Evolutionary conservation across 352 stramenopile species (phyloP), one percentile per base, ranked within the genome.

Genomic region (Globisporangium solare): DNA sequence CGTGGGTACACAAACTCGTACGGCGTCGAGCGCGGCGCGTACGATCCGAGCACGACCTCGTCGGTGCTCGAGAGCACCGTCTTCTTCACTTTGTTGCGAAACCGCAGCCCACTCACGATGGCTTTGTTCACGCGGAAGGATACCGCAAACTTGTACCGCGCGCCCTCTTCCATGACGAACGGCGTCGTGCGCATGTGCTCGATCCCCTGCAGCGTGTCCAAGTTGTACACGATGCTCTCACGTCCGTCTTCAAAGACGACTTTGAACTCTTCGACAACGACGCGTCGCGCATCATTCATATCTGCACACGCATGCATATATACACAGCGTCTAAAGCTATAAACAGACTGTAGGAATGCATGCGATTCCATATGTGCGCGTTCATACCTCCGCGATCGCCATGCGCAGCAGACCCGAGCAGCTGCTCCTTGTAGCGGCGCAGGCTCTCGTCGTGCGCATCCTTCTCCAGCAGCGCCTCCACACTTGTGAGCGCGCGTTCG

Each of bases 11-110:
- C 66, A 48, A 96, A 96, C 46, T 89, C 76, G 61, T 96, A 92
- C 18, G 70, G 64, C 40, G 68, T 63, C 15, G 79, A 86, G 15
- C 80, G 73, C 14, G 87, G 87, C 5, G 87, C 80, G 54, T 95
- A 95, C 11, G 82, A 94, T 7, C 87, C 87, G 48, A 96, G 60
- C 18, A 95, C 80, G 42, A 96, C 77, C 66, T 94, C 77, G 53
- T 95, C 87, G 0, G 61, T 69, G 15, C 67, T 84, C 11, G 80
- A 79, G 11, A 95, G 60, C 31, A 95, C 73, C 17, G 81, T 86
- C 66, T 92, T 94, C 54, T 88, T 92, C 47, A 89, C 79, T 61
- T 93, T 92, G 64, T 95, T 95, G 46, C 70, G 68, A 68, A 95
- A 96, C 41, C 83, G 83, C 39, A 95, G 54, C 2, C 87, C 86